Base-by-base conservation (phyloP, 2,329 filamentous ascomycete genomes). In the Scytalidium lignicola region DNA sequence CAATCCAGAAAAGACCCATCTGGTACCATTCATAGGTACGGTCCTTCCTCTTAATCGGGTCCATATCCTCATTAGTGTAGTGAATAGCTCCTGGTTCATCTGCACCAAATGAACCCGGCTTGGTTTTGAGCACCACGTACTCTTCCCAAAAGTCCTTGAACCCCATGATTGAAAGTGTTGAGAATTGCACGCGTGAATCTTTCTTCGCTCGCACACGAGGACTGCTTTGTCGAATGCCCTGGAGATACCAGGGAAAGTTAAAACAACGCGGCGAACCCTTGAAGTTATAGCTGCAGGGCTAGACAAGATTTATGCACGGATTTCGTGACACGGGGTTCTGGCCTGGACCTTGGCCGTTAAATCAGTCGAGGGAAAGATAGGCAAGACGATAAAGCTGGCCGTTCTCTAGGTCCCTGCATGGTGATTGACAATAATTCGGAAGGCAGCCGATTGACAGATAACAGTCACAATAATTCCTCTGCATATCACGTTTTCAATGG, bases 1-100 rank as follows among this genome's bases (percentile, higher is more conserved):
- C 58, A 41, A 62, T 54, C 60, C 60, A 61, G 55, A 61, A 62
- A n/a, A 46, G 49, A 9, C 46, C 50, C n/a, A 52, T 44, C 13
- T 50, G 46, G 19, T 52, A 54, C 52, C 50, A 52, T 43, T 52
- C 47, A 46, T 50, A 54, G 23, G 51, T 52, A 42, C 49, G 46
- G 17, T 51, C 29, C 15, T 44, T 21, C 15, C 6, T 10, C 51
- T 54, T 26, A 57, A 46, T 28, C 56, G 48, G 1, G 55, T 58
- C 55, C 55, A 58, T 52, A 52, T 59, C 28, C 54, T 43, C 41
- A 46, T 51, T 53, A 44, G 58, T 59, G 12, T 54, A 55, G 18
- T 26, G 20, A 7, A 58, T 40, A 17, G 49, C 52, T 44, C 48
- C 53, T 44, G 23, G 40, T 12, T 29, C 48, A 49, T 29, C 52